Evolutionary conservation across 345 rosid species (phyloP), one percentile per base, ranked within the genome.

Genomic region (Gossypium longicalyx): DNA sequence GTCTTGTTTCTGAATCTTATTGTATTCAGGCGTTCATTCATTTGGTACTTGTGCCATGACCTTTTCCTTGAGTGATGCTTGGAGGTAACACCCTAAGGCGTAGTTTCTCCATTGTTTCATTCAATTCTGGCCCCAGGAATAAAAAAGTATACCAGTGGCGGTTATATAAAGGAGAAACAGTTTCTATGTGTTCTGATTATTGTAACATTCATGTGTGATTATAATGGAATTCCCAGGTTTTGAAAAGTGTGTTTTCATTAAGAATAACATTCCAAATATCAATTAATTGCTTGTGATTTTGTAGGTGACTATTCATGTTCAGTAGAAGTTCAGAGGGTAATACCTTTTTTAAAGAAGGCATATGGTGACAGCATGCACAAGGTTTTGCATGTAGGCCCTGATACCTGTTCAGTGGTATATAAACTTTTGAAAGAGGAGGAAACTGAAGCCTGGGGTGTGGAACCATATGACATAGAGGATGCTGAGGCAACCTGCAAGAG

Each of bases 361-460:
- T 93, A 93, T 73, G 97, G 98, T 71, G 98, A 91, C 73, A 83
- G 86, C 77, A 95, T 95, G 98, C 94, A 58, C 77, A 93, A 90
- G 81, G 97, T 95, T 73, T 82, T 95, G 85, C 98, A 95, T 34
- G 85, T 95, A 34, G 99, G 99, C 53, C 99, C 99, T 63, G 97
- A 95, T 67, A 81, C 98, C 63, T 95, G 99, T 78, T 86, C 97
- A 8, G 90, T 90, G 76, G 97, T 93, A 73, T 89, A 97, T 66
- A 83, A 80, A 71, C 85, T 95, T 54, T 78, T 91, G 76, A 89
- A 91, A 84, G 97, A 90, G 85, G 89, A 90, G 75, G 97, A 93
- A 81, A 91, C 91, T 20, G 98, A 95, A 85, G 97, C 92, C 22
- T 93, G 99, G 99, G 98, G 99, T 43, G 87, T 91, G 27, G 99